Percentiles rank a stretch among this genome's conserved stretches.
These are phyloP conservation scores for Bjerkandera adusta DNA, from an alignment of 1,284 basidiomycete species.

Conservation along the genomic window DNA sequence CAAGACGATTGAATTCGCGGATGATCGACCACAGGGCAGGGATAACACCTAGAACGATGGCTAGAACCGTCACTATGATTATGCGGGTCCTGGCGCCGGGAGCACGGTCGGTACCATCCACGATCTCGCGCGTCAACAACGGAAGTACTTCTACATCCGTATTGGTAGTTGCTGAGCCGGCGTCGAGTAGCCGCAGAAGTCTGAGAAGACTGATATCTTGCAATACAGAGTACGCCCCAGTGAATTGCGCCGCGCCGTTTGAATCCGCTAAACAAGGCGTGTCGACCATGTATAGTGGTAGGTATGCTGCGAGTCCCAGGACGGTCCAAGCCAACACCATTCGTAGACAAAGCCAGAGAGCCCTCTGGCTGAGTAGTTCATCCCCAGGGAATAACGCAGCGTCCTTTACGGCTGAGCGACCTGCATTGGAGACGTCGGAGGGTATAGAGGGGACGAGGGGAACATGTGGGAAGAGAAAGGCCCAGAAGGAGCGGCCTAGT, in stretches of 20 bases:
- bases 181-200: conserved; percentile 62
- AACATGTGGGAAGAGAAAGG: conserved; percentile 68
- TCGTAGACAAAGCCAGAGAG: conserved; percentile 61
- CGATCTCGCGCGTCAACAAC: conserved; percentile 28
- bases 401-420: conserved; percentile 45
- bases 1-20: conserved; percentile 57
- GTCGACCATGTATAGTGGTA: conserved; percentile 69
- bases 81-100: conserved; percentile 55
- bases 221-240: conserved; percentile 63
- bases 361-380: conserved; percentile 66
- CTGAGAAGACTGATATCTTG: conserved; percentile 75
- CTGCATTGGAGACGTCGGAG: conserved; percentile 51
- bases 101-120: conserved; percentile 38
- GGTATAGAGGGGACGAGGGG: conserved; percentile 63
- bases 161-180: conserved; percentile 36
- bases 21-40: conserved; percentile 69
- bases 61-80: conserved; percentile 63
- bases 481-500: conserved; percentile 53
- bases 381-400: conserved; percentile 67
- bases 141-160: conserved; percentile 27
- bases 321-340: conserved; percentile 65
- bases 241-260: conserved; percentile 41
- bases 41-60: conserved; percentile 56
- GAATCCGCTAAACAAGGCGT: conserved; percentile 66
- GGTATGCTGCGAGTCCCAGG: conserved; percentile 59